Conservation (phyloP, 768 basidiomycete species). For the Crassisporium funariophilum region DNA sequence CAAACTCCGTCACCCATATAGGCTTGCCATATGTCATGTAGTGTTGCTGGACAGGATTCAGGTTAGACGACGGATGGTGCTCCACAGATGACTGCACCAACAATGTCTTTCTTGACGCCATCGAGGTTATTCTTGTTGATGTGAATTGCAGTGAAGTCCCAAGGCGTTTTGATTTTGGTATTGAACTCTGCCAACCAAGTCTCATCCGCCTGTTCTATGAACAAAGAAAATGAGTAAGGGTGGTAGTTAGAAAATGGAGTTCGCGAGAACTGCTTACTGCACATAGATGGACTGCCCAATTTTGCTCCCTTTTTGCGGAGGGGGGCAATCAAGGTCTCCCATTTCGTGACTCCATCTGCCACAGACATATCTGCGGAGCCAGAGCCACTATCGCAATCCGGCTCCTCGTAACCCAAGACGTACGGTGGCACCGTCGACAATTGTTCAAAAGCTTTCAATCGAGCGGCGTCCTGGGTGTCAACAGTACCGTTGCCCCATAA, state of each 20-base stretch:
- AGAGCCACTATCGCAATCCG: conserved; percentile 45
- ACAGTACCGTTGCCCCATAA: conserved; percentile 47
- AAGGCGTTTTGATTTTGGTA: conserved; percentile 38
- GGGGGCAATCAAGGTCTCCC: conserved; percentile 46
- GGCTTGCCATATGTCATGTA: conserved; percentile 48
- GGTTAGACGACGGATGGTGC: neutral
- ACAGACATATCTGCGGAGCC: conserved; percentile 49
- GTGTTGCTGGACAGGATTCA: conserved; percentile 33
- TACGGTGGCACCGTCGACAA: conserved; percentile 36
- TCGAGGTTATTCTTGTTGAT: conserved; percentile 49
- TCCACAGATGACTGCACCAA: conserved; percentile 17
- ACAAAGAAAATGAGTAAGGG: neutral
- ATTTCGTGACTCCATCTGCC: conserved; percentile 38
- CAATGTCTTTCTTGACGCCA: conserved; percentile 46
- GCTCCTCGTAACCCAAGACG: conserved; percentile 50
- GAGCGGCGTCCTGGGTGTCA: conserved; percentile 40
- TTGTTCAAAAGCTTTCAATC: conserved; percentile 38
- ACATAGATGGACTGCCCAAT: conserved; percentile 50
- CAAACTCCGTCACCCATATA: conserved; percentile 52
- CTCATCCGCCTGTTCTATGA: conserved; percentile 47
- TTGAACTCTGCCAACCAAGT: conserved; percentile 46
- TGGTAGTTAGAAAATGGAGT: neutral
- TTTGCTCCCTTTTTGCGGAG: conserved; percentile 41
- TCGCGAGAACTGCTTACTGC: conserved; percentile 36
- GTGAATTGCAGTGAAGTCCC: conserved; percentile 51